phyloP scores from a whole-genome alignment of 2,329 filamentous ascomycete genomes.

The Xylaria multiplex region DNA sequence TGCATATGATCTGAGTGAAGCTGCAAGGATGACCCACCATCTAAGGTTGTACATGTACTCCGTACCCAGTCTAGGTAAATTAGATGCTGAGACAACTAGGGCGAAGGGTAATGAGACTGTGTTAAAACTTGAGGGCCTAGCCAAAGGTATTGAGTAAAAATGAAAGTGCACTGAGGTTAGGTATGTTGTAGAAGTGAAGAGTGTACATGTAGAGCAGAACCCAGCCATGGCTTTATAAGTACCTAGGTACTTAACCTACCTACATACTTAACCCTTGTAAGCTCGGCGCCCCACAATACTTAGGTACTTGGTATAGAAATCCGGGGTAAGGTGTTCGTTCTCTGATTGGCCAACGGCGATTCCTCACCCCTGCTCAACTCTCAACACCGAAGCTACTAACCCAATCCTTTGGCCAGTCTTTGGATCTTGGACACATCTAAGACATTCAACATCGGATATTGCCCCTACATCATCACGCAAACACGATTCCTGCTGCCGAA shows the following conservation, averaged over 20 bases:
- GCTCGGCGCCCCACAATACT: background rate
- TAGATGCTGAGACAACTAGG: too few species aligned
- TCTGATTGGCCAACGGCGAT: constrained; percentile 5
- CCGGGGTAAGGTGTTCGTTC: constrained; percentile 6
- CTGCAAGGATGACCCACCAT: constrained; percentile 2
- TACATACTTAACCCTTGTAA: too few species aligned
- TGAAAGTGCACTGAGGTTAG: too few species aligned
- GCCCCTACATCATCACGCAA: background rate
- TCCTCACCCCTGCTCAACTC: background rate
- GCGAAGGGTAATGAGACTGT: too few species aligned
- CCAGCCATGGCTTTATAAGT: background rate
- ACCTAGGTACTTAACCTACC: too few species aligned
- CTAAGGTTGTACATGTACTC: too few species aligned
- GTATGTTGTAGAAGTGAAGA: background rate
- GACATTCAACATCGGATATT: too few species aligned
- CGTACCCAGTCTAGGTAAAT: too few species aligned
- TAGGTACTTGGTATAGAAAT: constrained; percentile 16
- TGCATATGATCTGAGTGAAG: background rate
- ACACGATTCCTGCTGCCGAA: too few species aligned
- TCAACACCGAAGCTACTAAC: background rate
- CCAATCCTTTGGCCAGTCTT: background rate
- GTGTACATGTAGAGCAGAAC: background rate
- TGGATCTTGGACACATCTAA: too few species aligned
- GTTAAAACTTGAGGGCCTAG: too few species aligned
- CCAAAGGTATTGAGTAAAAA: too few species aligned